Evolutionary conservation across 768 basidiomycete genomes (phyloP).

Genomic region (Clavulina sp.): DNA sequence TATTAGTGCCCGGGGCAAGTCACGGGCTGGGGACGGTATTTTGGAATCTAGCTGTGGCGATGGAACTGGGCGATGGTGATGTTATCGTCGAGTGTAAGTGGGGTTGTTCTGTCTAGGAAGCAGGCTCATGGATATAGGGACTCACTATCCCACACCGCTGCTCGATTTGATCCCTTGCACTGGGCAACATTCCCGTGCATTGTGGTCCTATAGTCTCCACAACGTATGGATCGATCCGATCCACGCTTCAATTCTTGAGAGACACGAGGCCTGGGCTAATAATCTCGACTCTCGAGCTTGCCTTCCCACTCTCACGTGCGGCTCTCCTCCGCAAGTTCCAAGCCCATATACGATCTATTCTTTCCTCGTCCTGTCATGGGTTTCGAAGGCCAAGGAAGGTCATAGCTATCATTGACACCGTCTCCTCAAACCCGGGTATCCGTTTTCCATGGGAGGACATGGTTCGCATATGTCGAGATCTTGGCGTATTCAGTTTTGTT

Average conservation of each 20-base stretch:
- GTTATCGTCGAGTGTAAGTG: too few species aligned
- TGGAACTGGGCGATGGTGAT: too few species aligned
- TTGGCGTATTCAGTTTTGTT: conserved; percentile 46
- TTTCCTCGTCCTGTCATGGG: conserved; percentile 21
- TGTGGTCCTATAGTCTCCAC: conserved; percentile 32
- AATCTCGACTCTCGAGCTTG: conserved; percentile 30
- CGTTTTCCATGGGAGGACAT: conserved; percentile 55
- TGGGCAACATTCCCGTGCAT: too few species aligned
- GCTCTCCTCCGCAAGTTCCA: conserved; percentile 36
- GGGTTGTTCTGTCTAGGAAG: too few species aligned
- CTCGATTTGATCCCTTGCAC: too few species aligned
- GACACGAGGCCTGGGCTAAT: conserved; percentile 40
- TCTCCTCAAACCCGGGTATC: conserved; percentile 43
- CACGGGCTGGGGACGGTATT: too few species aligned
- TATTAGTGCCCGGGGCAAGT: too few species aligned
- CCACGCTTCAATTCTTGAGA: conserved; percentile 34
- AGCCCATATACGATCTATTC: conserved; percentile 20
- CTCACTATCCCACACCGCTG: too few species aligned
- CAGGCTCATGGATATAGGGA: too few species aligned
- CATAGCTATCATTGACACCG: conserved; percentile 51
- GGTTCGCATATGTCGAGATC: conserved; percentile 42
- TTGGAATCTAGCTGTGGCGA: too few species aligned
- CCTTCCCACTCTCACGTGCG: conserved; percentile 39
- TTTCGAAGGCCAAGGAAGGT: too few species aligned
- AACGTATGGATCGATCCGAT: conserved; percentile 38